A percentile compares a stretch with the other conserved stretches of the same genome.
These are phyloP conservation scores for Naumovozyma baii DNA, from an alignment of 805 yeast species.

Conservation along the genomic window DNA sequence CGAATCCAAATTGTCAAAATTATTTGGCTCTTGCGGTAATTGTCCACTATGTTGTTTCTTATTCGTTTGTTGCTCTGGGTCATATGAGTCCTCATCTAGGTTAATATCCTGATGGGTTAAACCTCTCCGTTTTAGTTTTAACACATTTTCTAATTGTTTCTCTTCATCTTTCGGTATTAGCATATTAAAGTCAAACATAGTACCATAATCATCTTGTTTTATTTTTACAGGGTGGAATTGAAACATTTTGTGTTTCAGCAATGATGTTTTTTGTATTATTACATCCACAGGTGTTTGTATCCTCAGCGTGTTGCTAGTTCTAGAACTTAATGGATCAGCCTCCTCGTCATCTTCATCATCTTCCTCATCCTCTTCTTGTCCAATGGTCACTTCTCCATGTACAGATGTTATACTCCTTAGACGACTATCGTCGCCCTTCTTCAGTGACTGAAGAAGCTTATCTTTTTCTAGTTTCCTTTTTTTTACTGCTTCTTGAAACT, in stretches of 20 bases:
- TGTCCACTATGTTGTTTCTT: conserved; percentile 12
- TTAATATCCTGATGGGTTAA: conserved; percentile 12
- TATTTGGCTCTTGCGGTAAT: conserved; percentile 17
- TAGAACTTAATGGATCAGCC: conserved; percentile 20
- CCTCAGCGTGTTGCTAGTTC: conserved; percentile 4
- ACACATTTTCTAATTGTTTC: conserved; percentile 24
- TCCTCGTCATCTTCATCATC: conserved; percentile 28
- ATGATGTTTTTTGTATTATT: conserved; percentile 15
- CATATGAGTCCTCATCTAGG: conserved; percentile 24
- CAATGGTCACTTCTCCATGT: background rate
- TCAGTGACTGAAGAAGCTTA: conserved; percentile 28
- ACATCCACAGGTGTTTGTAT: conserved; percentile 25
- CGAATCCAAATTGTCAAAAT: conserved; percentile 42
- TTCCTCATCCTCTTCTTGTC: conserved; percentile 14
- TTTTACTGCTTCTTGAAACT: conserved; percentile 39
- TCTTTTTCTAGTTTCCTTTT: conserved; percentile 35
- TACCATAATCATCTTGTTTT: conserved; percentile 83
- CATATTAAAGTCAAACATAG: conserved; percentile 54
- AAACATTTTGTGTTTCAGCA: conserved; percentile 50
- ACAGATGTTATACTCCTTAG: background rate
- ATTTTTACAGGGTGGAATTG: conserved; percentile 55
- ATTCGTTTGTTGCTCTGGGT: conserved; percentile 11
- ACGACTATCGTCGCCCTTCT: conserved; percentile 3
- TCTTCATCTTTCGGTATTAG: conserved; percentile 46
- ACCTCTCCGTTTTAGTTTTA: conserved; percentile 12